Evolutionary conservation across 768 basidiomycete genomes (phyloP).

Genomic region (Leccinum barrowsii): DNA sequence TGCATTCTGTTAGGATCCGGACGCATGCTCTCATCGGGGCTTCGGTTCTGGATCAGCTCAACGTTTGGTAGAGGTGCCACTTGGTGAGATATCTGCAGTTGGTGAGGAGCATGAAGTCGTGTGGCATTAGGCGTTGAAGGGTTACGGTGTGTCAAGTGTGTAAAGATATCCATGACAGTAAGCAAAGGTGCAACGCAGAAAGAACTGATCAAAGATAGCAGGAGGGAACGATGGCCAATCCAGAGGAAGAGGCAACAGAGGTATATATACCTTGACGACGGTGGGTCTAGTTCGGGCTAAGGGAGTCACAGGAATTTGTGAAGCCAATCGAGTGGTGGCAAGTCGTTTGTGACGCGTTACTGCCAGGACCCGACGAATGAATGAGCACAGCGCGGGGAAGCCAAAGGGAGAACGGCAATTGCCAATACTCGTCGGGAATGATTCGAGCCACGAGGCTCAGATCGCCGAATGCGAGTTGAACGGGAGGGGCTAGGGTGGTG

Average conservation of each 20-base stretch:
- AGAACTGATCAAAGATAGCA: background rate
- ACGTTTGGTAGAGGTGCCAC: background rate
- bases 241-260: background rate
- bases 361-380: slow-evolving; percentile 5
- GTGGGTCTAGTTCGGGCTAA: background rate
- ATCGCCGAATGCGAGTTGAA: slow-evolving; percentile 2
- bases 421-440: background rate
- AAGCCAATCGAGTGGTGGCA: background rate
- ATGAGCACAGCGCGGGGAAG: slow-evolving; percentile 3
- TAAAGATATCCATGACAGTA: slow-evolving; percentile 15
- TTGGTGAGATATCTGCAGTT: background rate
- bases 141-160: slow-evolving; percentile 16
- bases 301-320: background rate
- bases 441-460: slow-evolving; percentile 13
- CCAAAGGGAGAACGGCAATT: slow-evolving; percentile 4
- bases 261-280: slow-evolving; percentile 16
- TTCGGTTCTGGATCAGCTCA: slow-evolving; percentile 2
- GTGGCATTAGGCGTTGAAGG: slow-evolving; percentile 1
- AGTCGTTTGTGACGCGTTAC: slow-evolving; percentile 6
- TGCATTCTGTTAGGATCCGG: background rate
- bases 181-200: background rate
- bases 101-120: slow-evolving; percentile 3
- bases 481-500: background rate
- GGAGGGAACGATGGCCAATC: slow-evolving; percentile 2
- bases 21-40: background rate